Percentiles rank a stretch among this genome's conserved stretches.
Evolutionary conservation across 2,329 filamentous ascomycete genomes (phyloP).

Genomic region (Talaromyces sp.): DNA sequence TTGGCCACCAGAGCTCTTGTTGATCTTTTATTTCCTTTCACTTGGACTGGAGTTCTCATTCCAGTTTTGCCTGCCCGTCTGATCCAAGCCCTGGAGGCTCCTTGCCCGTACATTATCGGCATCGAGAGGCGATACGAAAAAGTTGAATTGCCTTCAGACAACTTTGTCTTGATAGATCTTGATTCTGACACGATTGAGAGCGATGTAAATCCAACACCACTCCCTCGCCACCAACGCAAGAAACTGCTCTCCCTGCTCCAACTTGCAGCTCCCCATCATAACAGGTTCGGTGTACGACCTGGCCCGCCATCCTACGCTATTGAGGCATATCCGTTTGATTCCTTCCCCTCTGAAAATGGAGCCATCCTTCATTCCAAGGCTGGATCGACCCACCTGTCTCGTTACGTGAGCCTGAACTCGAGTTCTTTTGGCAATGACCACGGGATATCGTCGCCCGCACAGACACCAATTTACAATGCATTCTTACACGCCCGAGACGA

Average conservation of each 20-base stretch:
- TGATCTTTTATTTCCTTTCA: slow-evolving; percentile 80
- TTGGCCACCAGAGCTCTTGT: slow-evolving; percentile 83
- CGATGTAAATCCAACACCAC: slow-evolving; percentile 66
- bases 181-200: slow-evolving; percentile 88
- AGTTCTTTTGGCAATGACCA: slow-evolving; percentile 70
- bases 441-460: slow-evolving; percentile 46
- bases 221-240: slow-evolving; percentile 82
- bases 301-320: slow-evolving; percentile 89
- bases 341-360: slow-evolving; percentile 81
- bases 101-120: slow-evolving; percentile 94
- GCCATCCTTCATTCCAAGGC: slow-evolving; percentile 71
- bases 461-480: slow-evolving; percentile 78
- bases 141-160: slow-evolving; percentile 73
- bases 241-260: slow-evolving; percentile 87
- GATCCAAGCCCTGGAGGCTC: slow-evolving; percentile 85
- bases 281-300: slow-evolving; percentile 76
- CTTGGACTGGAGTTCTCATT: slow-evolving; percentile 93
- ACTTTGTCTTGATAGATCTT: slow-evolving; percentile 90
- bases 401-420: slow-evolving; percentile 85
- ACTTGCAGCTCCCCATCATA: slow-evolving; percentile 82
- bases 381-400: slow-evolving; percentile 67
- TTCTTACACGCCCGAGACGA: slow-evolving; percentile 74
- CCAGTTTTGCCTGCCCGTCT: slow-evolving; percentile 83
- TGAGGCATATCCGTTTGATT: slow-evolving; percentile 85
- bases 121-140: slow-evolving; percentile 78